Evolutionary conservation across 352 stramenopile species (phyloP).

Genomic region (Globisporangium nodosum): DNA sequence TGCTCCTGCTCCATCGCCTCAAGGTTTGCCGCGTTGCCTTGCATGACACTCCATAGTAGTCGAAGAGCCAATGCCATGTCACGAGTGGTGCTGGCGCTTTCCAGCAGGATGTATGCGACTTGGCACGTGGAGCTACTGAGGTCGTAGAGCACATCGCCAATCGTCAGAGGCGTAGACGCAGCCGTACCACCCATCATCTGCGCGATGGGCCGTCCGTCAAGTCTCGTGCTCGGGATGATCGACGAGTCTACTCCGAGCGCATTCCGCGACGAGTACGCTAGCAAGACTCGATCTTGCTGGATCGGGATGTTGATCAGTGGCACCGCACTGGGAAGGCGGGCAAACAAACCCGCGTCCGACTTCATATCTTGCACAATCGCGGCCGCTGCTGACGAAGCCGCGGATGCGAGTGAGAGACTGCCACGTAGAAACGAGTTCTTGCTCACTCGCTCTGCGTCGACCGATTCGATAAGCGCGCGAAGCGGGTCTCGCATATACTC

Average conservation of each 20-base stretch:
- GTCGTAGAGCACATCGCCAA: conserved; percentile 36
- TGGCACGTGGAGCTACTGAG: conserved; percentile 45
- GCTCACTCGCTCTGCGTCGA: conserved; percentile 49
- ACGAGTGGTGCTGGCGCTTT: conserved; percentile 25
- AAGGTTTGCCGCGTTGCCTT: conserved; percentile 34
- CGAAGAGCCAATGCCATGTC: conserved; percentile 48
- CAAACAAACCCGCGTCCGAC: conserved; percentile 40
- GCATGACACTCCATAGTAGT: conserved; percentile 31
- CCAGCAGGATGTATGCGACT: conserved; percentile 47
- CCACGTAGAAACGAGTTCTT: conserved; percentile 41
- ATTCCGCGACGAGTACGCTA: conserved; percentile 44
- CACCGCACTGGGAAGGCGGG: conserved; percentile 43
- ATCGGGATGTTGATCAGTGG: conserved; percentile 47
- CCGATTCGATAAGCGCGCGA: conserved; percentile 57
- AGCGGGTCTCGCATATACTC: conserved; percentile 66
- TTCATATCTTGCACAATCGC: conserved; percentile 74
- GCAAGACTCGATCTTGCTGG: conserved; percentile 38
- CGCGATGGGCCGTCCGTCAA: conserved; percentile 47
- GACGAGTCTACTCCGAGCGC: conserved; percentile 27
- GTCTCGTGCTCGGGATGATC: conserved; percentile 37
- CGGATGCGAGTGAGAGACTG: conserved; percentile 51
- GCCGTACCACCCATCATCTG: conserved; percentile 49
- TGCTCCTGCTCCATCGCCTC: conserved; percentile 63
- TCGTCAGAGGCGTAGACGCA: conserved; percentile 17
- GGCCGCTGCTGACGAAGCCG: conserved; percentile 52